Evolutionary conservation across 345 rosid species (phyloP).

Genomic region (Reutealis trisperma): DNA sequence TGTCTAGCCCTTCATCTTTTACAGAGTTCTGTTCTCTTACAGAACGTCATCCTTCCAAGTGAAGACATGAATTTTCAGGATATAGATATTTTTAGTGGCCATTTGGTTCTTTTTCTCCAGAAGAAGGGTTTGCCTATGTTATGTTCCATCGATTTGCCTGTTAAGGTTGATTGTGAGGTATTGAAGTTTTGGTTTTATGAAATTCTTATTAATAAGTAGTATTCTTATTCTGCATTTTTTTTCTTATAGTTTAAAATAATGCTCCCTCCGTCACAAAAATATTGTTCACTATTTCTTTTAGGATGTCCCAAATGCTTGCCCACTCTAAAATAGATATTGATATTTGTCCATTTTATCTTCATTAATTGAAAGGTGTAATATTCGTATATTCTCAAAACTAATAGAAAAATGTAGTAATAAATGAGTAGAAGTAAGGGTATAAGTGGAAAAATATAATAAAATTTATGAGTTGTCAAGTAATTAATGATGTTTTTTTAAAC

Average conservation of each 20-base stretch:
- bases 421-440: too few relatives aligned
- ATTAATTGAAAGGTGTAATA: too few relatives aligned
- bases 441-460: too few relatives aligned
- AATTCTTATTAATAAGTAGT: neutral
- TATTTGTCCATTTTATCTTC: too few relatives aligned
- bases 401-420: too few relatives aligned
- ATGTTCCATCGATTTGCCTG: conserved; percentile 72
- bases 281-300: too few relatives aligned
- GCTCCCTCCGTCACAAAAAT: too few relatives aligned
- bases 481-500: too few relatives aligned
- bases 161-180: conserved; percentile 53
- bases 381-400: too few relatives aligned
- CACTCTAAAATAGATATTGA: too few relatives aligned
- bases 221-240: neutral
- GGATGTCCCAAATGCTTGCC: too few relatives aligned
- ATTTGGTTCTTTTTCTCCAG: conserved; percentile 64
- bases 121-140: conserved; percentile 57
- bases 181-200: conserved; percentile 3
- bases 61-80: conserved; percentile 67
- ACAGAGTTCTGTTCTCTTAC: conserved; percentile 17
- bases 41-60: conserved; percentile 67
- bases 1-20: neutral
- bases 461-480: too few relatives aligned
- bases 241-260: neutral
- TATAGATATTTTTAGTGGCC: conserved; percentile 77